phyloP scores from a whole-genome alignment of 306 rosid genomes.

The Trifolium dubium region DNA sequence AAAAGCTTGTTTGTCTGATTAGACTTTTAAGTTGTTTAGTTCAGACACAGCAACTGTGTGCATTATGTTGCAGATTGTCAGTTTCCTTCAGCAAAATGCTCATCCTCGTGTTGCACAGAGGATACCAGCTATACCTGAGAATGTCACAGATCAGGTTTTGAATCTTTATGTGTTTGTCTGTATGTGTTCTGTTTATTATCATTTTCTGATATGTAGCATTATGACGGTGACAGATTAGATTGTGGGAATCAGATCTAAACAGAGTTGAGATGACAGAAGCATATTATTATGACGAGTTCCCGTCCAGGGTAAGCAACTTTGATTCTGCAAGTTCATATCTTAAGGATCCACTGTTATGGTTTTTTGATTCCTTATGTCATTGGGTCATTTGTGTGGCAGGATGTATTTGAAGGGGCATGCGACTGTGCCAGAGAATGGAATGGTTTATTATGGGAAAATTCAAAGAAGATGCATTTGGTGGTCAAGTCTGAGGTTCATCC shows the following conservation, averaged over 20 bases:
- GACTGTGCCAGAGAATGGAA: slow-evolving; percentile 86
- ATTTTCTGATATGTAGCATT: slow-evolving; percentile 42
- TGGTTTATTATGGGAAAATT: slow-evolving; percentile 91
- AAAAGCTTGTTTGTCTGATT: not conserved
- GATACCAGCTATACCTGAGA: slow-evolving; percentile 87
- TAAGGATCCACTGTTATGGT: not conserved
- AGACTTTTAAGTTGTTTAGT: slow-evolving; percentile 18
- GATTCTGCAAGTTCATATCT: slow-evolving; percentile 23
- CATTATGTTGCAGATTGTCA: slow-evolving; percentile 64
- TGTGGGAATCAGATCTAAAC: slow-evolving; percentile 93
- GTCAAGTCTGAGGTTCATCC: slow-evolving; percentile 76
- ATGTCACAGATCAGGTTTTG: slow-evolving; percentile 92
- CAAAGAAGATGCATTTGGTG: slow-evolving; percentile 80
- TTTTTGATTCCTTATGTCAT: slow-evolving; percentile 20
- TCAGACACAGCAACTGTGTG: slow-evolving; percentile 5
- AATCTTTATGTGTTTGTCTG: not conserved
- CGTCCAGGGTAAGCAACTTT: slow-evolving; percentile 69
- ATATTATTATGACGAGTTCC: slow-evolving; percentile 81
- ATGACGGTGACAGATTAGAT: slow-evolving; percentile 66
- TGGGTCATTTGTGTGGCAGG: slow-evolving; percentile 56
- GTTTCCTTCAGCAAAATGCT: slow-evolving; percentile 91
- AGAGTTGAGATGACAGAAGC: slow-evolving; percentile 82
- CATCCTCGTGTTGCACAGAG: slow-evolving; percentile 93
- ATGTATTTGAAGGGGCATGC: slow-evolving; percentile 82
- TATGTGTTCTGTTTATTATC: slow-evolving; percentile 5